Conservation (phyloP, 768 basidiomycete species). For the Serendipita indica region DNA sequence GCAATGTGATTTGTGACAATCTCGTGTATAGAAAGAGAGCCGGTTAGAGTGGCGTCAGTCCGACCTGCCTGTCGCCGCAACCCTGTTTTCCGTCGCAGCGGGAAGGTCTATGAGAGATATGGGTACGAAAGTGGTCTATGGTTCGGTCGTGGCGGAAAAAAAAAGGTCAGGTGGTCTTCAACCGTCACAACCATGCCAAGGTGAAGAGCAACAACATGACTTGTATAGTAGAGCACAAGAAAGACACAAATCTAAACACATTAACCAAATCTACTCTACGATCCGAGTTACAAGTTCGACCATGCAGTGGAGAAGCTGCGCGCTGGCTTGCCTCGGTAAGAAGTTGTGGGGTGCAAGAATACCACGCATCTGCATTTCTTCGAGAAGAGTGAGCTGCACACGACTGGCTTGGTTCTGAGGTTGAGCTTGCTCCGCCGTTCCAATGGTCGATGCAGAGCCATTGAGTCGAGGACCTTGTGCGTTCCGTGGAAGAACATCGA, state of each 20-base stretch:
- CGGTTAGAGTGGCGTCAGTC: background rate
- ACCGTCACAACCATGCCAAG: too few species aligned
- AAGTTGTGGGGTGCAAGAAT: slow-evolving; percentile 61
- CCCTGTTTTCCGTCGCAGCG: background rate
- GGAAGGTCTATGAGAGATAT: background rate
- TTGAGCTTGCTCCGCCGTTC: slow-evolving; percentile 41
- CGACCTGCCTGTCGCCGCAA: background rate
- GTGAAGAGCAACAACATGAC: background rate
- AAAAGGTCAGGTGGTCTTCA: too few species aligned
- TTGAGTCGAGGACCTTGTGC: slow-evolving; percentile 24
- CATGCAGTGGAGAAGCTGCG: slow-evolving; percentile 62
- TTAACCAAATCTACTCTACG: slow-evolving; percentile 9
- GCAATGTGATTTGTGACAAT: background rate
- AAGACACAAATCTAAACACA: background rate
- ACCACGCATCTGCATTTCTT: slow-evolving; percentile 44
- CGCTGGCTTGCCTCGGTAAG: slow-evolving; percentile 32
- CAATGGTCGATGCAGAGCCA: slow-evolving; percentile 50
- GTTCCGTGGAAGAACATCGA: slow-evolving; percentile 30
- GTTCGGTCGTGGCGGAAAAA: background rate
- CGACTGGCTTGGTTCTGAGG: background rate
- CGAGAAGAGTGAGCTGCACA: slow-evolving; percentile 30
- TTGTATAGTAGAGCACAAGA: background rate
- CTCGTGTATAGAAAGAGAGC: background rate
- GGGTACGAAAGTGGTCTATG: background rate
- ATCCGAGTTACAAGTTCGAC: slow-evolving; percentile 34